phyloP scores from a whole-genome alignment of 805 yeast species.

The Wickerhamiella azyma region DNA sequence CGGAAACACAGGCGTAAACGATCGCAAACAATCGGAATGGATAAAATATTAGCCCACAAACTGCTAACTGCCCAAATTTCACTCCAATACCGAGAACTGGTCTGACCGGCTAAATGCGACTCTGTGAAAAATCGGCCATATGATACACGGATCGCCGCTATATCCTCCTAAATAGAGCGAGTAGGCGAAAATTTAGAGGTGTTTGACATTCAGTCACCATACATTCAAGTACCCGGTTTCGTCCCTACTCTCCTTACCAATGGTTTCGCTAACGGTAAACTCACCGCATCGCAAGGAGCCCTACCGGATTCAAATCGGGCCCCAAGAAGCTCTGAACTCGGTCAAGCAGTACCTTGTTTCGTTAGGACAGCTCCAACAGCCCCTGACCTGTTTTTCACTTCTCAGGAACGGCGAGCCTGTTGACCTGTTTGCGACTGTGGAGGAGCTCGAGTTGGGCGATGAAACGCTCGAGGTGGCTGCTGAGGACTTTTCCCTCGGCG shows the following conservation, averaged over 20 bases:
- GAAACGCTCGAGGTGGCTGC: slow-evolving; percentile 36
- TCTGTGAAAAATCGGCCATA: no score
- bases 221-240: neutral
- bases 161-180: no score
- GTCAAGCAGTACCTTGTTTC: slow-evolving; percentile 44
- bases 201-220: no score
- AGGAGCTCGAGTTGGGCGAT: slow-evolving; percentile 24
- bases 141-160: no score
- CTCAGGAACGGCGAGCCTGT: slow-evolving; percentile 26
- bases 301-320: slow-evolving; percentile 17
- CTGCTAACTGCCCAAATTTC: no score
- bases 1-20: no score
- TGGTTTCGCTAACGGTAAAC: slow-evolving; percentile 10
- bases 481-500: slow-evolving; percentile 45
- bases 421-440: slow-evolving; percentile 24
- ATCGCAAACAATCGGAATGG: no score
- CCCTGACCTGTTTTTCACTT: slow-evolving; percentile 46
- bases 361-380: slow-evolving; percentile 42
- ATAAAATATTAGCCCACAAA: no score
- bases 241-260: neutral
- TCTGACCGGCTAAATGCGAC: no score
- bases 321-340: slow-evolving; percentile 40
- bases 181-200: no score
- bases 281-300: slow-evolving; percentile 19
- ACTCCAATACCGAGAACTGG: no score